These are phyloP conservation scores for Geotrichum macrosporum DNA, from an alignment of 1,139 yeast genomes.

Conservation along the genomic window DNA sequence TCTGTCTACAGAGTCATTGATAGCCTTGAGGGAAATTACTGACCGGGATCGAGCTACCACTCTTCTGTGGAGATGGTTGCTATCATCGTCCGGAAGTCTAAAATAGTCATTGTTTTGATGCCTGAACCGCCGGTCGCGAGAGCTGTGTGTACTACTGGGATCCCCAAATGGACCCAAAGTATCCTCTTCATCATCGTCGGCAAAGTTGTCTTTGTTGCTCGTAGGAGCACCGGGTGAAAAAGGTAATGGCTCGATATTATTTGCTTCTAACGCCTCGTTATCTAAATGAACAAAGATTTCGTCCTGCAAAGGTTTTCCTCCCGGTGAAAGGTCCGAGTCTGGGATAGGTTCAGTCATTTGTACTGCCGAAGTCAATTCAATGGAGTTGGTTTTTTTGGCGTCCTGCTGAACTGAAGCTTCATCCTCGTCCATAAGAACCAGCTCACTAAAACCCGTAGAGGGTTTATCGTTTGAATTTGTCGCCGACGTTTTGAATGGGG, in stretches of 20 bases:
- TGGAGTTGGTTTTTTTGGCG: conserved; percentile 8
- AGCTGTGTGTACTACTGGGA: background rate
- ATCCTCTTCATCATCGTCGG: background rate
- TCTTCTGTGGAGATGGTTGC: background rate
- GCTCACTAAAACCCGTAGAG: conserved; percentile 9
- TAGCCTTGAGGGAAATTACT: conserved; percentile 12
- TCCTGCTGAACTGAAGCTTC: conserved; percentile 9
- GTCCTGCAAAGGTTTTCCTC: background rate
- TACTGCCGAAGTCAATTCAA: conserved; percentile 9
- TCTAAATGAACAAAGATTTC: background rate
- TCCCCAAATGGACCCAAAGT: conserved; percentile 3
- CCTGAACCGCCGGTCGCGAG: background rate
- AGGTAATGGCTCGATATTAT: background rate
- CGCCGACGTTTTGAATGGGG: conserved; percentile 4
- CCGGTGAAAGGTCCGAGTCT: background rate
- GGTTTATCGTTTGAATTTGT: conserved; percentile 1
- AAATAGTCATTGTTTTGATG: background rate
- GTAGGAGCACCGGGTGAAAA: background rate
- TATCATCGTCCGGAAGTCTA: background rate
- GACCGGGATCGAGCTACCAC: conserved; percentile 9
- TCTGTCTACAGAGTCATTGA: conserved; percentile 18
- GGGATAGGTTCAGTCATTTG: conserved; percentile 3
- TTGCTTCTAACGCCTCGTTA: background rate
- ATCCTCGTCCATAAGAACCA: conserved; percentile 13
- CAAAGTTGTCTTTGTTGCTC: background rate